Base-by-base conservation (phyloP, 352 stramenopile genomes). In the Phytophthora multivora region DNA sequence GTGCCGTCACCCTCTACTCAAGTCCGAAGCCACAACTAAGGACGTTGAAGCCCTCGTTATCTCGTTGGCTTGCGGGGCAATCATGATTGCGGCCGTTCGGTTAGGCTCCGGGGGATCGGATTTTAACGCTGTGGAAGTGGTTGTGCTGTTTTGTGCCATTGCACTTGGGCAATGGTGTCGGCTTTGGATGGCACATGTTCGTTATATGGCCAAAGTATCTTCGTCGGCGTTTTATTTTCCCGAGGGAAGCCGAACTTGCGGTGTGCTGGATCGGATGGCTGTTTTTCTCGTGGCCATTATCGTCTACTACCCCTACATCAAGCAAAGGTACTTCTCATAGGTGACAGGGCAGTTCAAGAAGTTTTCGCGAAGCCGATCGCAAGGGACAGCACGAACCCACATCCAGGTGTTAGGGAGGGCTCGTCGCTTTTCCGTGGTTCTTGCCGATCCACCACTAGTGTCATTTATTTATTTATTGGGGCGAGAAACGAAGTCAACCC, bases 271-370 rank as follows among this genome's bases (percentile, higher is more conserved):
- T 63, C 69, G 66, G 18, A 71, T 77, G 50, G 62, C 66, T 2
- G 59, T 80, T 16, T 80, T 86, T 48, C 68, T 79, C 31, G 66
- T 84, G 33, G 69, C 69, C 21, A 66, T 73, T 30, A 69, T 83
- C 25, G 66, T 83, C 26, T 86, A 77, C 40, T 79, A 84, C 43
- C 75, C 77, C 40, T 83, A 84, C 39, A 59, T 77, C 47, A 83
- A 83, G 63, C 63, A 80, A 51, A 61, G 50, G 21, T 75, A 64
- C 13, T 69, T 73, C 35, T 59, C 49, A 28, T 73, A 59, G 16
- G 21, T 43, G 45, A 11, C n/a, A 4, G 18, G 26, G 9, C 16
- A 45, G 23, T 9, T 55, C 48, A 42, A 48, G 28, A 11, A 10
- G 12, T 13, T 9, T 48, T 48, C 18, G 25, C 25, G n/a, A 19